Evolutionary conservation across 768 basidiomycete species (phyloP).

Genomic region (Phlegmacium glaucopus): DNA sequence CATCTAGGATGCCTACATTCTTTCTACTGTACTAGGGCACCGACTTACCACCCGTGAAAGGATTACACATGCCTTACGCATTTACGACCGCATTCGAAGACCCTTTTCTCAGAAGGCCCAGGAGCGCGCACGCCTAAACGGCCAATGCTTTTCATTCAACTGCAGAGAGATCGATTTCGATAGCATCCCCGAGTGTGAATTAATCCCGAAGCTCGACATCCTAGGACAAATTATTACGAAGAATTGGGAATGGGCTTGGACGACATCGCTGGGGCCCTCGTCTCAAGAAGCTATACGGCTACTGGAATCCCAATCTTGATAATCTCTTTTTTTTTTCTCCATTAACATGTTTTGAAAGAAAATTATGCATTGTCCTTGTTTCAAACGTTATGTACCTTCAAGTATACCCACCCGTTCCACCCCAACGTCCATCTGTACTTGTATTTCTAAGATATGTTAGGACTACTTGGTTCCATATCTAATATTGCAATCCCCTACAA

Average conservation of each 20-base stretch:
- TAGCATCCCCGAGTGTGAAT: conserved; percentile 20
- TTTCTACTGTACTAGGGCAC: conserved; percentile 45
- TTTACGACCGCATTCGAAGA: conserved; percentile 50
- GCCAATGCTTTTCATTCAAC: conserved; percentile 38
- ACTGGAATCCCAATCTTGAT: conserved; percentile 21
- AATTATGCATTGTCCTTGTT: too few relatives aligned
- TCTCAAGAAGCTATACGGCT: conserved; percentile 34
- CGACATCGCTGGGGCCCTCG: conserved; percentile 40
- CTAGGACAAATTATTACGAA: conserved; percentile 40
- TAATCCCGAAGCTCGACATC: conserved; percentile 30
- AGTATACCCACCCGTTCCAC: too few relatives aligned
- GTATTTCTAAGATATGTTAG: too few relatives aligned
- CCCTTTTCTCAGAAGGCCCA: conserved; percentile 40
- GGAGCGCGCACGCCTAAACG: conserved; percentile 37
- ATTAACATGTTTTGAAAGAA: too few relatives aligned
- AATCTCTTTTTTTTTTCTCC: not conserved
- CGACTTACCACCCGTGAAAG: conserved; percentile 34
- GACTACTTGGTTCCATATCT: too few relatives aligned
- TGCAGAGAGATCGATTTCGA: conserved; percentile 30
- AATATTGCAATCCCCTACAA: too few relatives aligned
- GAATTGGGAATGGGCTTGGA: conserved; percentile 65
- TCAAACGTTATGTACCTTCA: too few relatives aligned
- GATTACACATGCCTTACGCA: conserved; percentile 35
- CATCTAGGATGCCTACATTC: conserved; percentile 48
- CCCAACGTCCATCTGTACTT: too few relatives aligned